These are phyloP conservation scores for Fraxinus velutina DNA, from an alignment of 305 asterid species.

Conservation along the genomic window DNA sequence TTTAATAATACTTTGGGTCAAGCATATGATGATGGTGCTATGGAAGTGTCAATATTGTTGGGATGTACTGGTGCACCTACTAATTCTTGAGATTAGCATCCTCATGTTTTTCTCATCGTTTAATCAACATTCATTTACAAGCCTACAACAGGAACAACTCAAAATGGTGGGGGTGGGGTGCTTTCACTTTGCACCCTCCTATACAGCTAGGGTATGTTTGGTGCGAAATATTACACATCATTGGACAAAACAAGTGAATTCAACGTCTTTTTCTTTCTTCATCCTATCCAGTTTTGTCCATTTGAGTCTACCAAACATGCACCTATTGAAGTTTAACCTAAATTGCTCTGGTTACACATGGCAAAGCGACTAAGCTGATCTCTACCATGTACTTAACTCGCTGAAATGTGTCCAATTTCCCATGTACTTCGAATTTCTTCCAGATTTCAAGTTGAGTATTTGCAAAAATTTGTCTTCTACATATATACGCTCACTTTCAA, in stretches of 20 bases:
- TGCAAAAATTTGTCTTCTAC: conserved; percentile 10
- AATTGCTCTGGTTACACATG: conserved; percentile 6
- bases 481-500: conserved; percentile 1
- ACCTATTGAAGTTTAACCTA: neutral
- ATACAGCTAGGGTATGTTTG: neutral
- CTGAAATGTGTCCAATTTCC: neutral
- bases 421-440: conserved; percentile 5
- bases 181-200: neutral
- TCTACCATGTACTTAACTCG: conserved; percentile 15
- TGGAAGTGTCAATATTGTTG: neutral
- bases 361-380: neutral
- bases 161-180: neutral
- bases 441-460: neutral
- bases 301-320: neutral
- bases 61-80: neutral
- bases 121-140: neutral
- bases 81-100: too few relatives aligned
- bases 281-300: neutral
- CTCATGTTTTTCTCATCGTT: neutral
- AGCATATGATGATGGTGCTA: too few relatives aligned
- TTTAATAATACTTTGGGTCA: too few relatives aligned
- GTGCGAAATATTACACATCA: neutral
- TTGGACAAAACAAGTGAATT: neutral
- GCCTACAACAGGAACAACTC: neutral
- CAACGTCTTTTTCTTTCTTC: neutral